phyloP scores from a whole-genome alignment of 2,329 filamentous ascomycete genomes.

The Oidium heveae region DNA sequence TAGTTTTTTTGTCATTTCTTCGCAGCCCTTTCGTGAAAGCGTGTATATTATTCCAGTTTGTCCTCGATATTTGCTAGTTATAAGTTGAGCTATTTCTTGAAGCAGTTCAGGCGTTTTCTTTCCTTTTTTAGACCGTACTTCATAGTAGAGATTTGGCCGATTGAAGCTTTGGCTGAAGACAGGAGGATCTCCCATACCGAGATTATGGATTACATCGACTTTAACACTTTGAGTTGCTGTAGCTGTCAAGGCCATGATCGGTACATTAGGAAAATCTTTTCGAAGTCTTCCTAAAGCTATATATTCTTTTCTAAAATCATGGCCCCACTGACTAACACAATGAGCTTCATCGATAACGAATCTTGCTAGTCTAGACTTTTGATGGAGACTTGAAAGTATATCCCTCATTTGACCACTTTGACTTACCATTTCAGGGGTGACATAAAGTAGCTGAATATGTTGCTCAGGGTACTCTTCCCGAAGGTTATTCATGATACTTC shows the following conservation, averaged over 20 bases:
- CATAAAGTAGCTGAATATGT: conserved; percentile 67
- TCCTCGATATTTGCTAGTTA: conserved; percentile 39
- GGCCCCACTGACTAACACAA: conserved; percentile 97
- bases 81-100: conserved; percentile 33
- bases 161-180: conserved; percentile 89
- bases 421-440: conserved; percentile 90
- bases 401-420: conserved; percentile 47
- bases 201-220: conserved; percentile 69
- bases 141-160: conserved; percentile 78
- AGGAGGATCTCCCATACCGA: conserved; percentile 54
- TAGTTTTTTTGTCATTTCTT: conserved; percentile 51
- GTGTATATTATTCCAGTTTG: conserved; percentile 87
- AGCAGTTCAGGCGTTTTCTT: conserved; percentile 25
- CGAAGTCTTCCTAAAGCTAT: conserved; percentile 60
- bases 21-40: conserved; percentile 60
- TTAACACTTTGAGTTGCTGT: conserved; percentile 89
- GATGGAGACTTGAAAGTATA: conserved; percentile 41
- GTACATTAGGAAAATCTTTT: conserved; percentile 47
- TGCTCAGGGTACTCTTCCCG: conserved; percentile 42
- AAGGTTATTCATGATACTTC: conserved; percentile 37
- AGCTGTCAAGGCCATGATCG: conserved; percentile 83
- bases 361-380: conserved; percentile 48
- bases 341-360: conserved; percentile 98
- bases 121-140: conserved; percentile 49
- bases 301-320: conserved; percentile 93